Evolutionary conservation across 192 early-diverging fungal species (phyloP).

Genomic region (Coemansia reversa): DNA sequence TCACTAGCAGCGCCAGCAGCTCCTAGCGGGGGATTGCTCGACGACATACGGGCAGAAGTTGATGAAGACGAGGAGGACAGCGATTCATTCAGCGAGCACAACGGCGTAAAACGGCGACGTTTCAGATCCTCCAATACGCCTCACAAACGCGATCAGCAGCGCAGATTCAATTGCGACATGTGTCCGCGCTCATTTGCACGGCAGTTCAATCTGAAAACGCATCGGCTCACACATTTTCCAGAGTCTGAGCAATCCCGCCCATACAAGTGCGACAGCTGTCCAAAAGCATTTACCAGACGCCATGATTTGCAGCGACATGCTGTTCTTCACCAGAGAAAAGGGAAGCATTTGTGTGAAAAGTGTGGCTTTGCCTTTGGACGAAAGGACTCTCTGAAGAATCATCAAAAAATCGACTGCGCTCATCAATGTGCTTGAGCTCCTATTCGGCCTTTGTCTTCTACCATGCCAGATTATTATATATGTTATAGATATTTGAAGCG

Average conservation of each 20-base stretch:
- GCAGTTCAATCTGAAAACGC: slow-evolving; percentile 79
- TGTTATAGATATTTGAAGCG: neutral
- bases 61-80: slow-evolving; percentile 15
- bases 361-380: slow-evolving; percentile 52
- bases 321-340: slow-evolving; percentile 53
- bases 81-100: slow-evolving; percentile 4
- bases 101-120: slow-evolving; percentile 30
- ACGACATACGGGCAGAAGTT: neutral
- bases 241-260: slow-evolving; percentile 52
- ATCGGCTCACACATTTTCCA: slow-evolving; percentile 69
- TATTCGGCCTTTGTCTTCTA: neutral
- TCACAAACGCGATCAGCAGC: slow-evolving; percentile 50
- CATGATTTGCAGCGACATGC: slow-evolving; percentile 76
- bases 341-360: slow-evolving; percentile 52
- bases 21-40: neutral
- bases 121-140: slow-evolving; percentile 4
- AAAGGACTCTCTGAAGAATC: slow-evolving; percentile 51
- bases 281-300: slow-evolving; percentile 68
- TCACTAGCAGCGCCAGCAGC: slow-evolving; percentile 13
- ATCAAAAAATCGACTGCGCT: slow-evolving; percentile 26
- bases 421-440: neutral
- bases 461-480: neutral
- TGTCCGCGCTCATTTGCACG: slow-evolving; percentile 74
- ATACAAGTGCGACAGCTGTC: slow-evolving; percentile 63
- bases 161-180: slow-evolving; percentile 57